Percentiles rank a stretch among this genome's conserved stretches.
These are phyloP conservation scores for Physcia stellaris DNA, from an alignment of 495 filamentous ascomycete species.

Conservation along the genomic window DNA sequence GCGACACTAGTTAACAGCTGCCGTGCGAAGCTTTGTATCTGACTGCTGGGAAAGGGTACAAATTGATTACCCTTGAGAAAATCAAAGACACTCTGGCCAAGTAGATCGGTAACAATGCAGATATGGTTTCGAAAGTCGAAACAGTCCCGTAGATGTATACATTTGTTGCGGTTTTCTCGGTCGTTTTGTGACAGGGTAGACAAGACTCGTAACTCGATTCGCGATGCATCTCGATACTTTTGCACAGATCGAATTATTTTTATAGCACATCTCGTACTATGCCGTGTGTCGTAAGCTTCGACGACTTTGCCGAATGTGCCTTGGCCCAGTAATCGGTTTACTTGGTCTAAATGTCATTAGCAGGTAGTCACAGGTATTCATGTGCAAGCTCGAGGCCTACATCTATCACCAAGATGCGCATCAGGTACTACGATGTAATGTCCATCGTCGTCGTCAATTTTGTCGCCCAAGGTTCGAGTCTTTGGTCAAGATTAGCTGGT, in stretches of 20 bases:
- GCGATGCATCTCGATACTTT: constrained; percentile 93
- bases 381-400: too few species aligned
- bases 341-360: constrained; percentile 50
- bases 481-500: too few species aligned
- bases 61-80: constrained; percentile 92
- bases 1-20: constrained; percentile 97
- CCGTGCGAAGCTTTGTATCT: constrained; percentile 92
- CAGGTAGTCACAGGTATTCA: constrained; percentile 6
- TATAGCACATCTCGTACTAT: constrained; percentile 70
- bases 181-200: constrained; percentile 86
- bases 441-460: constrained; percentile 89
- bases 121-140: constrained; percentile 98
- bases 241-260: constrained; percentile 98
- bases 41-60: constrained; percentile 96
- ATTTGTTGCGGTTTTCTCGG: constrained; percentile 81
- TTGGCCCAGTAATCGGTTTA: constrained; percentile 79
- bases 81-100: constrained; percentile 96
- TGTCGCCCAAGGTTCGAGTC: too few species aligned
- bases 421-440: constrained; percentile 87
- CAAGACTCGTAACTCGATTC: constrained; percentile 86
- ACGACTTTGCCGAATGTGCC: constrained; percentile 98
- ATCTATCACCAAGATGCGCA: constrained; percentile 71
- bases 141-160: constrained; percentile 92
- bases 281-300: constrained; percentile 67
- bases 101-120: constrained; percentile 93